A percentile compares a stretch with the other conserved stretches of the same genome.
Conservation (phyloP, 768 basidiomycete species). For the Ramaria rubella region DNA sequence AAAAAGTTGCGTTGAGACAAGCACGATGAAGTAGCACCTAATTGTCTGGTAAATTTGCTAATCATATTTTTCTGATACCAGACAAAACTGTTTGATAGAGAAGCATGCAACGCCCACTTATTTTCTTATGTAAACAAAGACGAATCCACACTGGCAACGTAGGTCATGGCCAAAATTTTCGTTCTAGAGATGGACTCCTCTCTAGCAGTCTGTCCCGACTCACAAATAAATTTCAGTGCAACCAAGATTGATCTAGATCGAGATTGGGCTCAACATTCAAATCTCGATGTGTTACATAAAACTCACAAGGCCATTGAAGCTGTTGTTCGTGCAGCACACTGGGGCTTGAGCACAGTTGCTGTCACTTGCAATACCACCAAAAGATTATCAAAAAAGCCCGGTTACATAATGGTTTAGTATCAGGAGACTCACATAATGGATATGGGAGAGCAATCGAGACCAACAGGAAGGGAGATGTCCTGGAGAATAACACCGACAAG, state of each 20-base stretch:
- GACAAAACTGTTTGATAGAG: too few species aligned
- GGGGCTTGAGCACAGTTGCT: constrained; percentile 16
- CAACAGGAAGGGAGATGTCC: constrained; percentile 17
- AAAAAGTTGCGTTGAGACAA: too few species aligned
- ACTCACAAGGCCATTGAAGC: constrained; percentile 8
- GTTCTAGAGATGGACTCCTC: too few species aligned
- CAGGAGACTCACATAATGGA: constrained; percentile 12
- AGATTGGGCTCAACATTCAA: neutral
- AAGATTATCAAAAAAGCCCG: neutral
- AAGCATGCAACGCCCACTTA: too few species aligned
- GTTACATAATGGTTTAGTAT: neutral
- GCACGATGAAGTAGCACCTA: too few species aligned
- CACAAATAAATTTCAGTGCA: neutral
- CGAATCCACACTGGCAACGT: too few species aligned
- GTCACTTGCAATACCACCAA: constrained; percentile 17
- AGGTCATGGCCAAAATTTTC: too few species aligned
- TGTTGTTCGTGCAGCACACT: constrained; percentile 24
- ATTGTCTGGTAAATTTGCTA: too few species aligned
- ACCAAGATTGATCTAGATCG: neutral
- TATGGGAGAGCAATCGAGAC: constrained; percentile 22
- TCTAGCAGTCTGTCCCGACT: too few species aligned
- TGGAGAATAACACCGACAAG: constrained; percentile 20
- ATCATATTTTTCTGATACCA: too few species aligned
- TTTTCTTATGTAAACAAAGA: too few species aligned
- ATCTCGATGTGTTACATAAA: too few species aligned